Percentiles rank a stretch among this genome's conserved stretches.
phyloP scores from a whole-genome alignment of 2,329 filamentous ascomycete genomes.

The Mycocentrospora acerina region DNA sequence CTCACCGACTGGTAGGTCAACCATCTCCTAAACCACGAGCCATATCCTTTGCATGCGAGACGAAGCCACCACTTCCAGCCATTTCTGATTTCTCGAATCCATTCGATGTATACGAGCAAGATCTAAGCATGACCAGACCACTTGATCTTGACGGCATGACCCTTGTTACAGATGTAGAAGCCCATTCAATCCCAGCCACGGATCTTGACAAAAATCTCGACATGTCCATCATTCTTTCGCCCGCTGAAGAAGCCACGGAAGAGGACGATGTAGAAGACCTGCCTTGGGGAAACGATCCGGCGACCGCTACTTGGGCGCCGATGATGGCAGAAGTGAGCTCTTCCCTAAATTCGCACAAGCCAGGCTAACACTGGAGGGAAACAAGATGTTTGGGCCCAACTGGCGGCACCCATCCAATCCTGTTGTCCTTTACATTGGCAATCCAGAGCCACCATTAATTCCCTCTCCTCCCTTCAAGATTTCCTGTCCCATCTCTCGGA shows the following conservation, averaged over 20 bases:
- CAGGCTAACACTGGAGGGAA: neutral
- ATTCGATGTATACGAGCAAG: slow-evolving; percentile 16
- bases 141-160: slow-evolving; percentile 40
- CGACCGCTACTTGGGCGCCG: slow-evolving; percentile 29
- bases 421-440: slow-evolving; percentile 31
- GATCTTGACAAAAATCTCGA: slow-evolving; percentile 4
- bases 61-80: slow-evolving; percentile 15
- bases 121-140: slow-evolving; percentile 3
- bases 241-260: slow-evolving; percentile 14
- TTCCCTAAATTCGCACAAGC: too few species aligned
- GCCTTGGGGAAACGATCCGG: slow-evolving; percentile 16
- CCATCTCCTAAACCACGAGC: slow-evolving; percentile 21
- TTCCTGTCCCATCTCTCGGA: slow-evolving; percentile 31
- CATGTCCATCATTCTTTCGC: slow-evolving; percentile 16
- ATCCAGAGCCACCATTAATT: slow-evolving; percentile 9
- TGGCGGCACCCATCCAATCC: slow-evolving; percentile 31
- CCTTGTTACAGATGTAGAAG: slow-evolving; percentile 16
- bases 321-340: slow-evolving; percentile 28
- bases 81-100: slow-evolving; percentile 9
- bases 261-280: slow-evolving; percentile 11
- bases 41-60: slow-evolving; percentile 15
- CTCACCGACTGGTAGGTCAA: slow-evolving; percentile 31
- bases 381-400: slow-evolving; percentile 31
- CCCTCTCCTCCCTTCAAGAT: slow-evolving; percentile 6
- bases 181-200: slow-evolving; percentile 4